Conservation (phyloP, 345 rosid species). For the Rubroshorea leprosula region DNA sequence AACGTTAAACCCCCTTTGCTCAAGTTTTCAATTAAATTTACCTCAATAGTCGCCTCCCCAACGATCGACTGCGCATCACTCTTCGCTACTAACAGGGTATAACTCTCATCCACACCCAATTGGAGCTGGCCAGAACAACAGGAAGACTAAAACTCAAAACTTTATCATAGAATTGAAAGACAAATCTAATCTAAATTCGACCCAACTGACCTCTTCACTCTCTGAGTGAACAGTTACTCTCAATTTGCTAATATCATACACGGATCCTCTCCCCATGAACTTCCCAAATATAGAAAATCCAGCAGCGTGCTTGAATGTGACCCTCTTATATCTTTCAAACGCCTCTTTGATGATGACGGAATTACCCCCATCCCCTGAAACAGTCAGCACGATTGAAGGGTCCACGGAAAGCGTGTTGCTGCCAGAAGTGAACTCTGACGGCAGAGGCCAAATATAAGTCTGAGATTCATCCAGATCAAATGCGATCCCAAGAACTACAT, state of each 20-base stretch:
- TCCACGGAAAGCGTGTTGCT: slow-evolving; percentile 55
- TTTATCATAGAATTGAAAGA: neutral
- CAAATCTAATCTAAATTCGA: neutral
- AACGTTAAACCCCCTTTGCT: neutral
- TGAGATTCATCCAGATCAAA: slow-evolving; percentile 23
- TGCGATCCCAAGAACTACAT: slow-evolving; percentile 6
- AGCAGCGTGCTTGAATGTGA: slow-evolving; percentile 50
- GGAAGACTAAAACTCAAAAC: neutral
- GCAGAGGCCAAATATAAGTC: slow-evolving; percentile 75
- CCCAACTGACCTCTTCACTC: slow-evolving; percentile 46
- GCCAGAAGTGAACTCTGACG: slow-evolving; percentile 59
- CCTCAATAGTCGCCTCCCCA: slow-evolving; percentile 72
- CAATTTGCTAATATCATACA: slow-evolving; percentile 52
- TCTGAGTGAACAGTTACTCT: slow-evolving; percentile 56
- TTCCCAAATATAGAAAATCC: slow-evolving; percentile 25
- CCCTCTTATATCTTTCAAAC: slow-evolving; percentile 57
- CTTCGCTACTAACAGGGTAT: slow-evolving; percentile 40
- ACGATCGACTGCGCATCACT: slow-evolving; percentile 40
- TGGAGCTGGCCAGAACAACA: slow-evolving; percentile 38
- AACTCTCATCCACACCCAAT: slow-evolving; percentile 63
- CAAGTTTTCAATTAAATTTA: slow-evolving; percentile 18
- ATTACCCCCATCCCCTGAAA: slow-evolving; percentile 44
- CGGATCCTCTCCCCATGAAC: slow-evolving; percentile 30
- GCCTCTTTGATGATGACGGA: slow-evolving; percentile 54
- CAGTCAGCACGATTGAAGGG: slow-evolving; percentile 45